Evolutionary conservation across 2,329 filamentous ascomycete genomes (phyloP), one percentile per base, ranked within the genome.

Genomic region (Pestalotiopsis sp.): DNA sequence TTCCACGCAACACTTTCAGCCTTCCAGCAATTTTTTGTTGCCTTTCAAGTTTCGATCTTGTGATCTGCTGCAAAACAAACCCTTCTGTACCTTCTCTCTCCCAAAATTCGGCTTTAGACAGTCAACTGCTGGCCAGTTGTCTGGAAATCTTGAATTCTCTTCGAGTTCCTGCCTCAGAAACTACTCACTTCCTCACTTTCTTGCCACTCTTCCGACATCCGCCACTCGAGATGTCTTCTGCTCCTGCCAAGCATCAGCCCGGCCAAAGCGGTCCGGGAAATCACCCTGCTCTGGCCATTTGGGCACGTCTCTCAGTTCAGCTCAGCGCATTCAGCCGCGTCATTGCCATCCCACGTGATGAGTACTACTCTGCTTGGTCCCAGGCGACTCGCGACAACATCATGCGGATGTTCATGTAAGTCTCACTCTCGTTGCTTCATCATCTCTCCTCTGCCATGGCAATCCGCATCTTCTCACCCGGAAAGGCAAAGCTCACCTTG

Each of bases 361-460:
- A 36, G 9, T 67, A 52, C 27, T 7, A 52, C 27, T 7, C 39
- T 52, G 36, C 13, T 12, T 67, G 58, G 65, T 31, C 38, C 27
- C 20, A 38, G 3, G 20, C 57, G 38, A 52, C 39, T 5, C 36
- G 31, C 12, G 17, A 20, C 12, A 12, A 20, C 39, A 31, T 67
- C 38, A 12, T 57, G 13, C 39, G 49, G 36, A 49, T 52, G 14
- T 62, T 52, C 55, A 67, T 63, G 65, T 67, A 63, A 63, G 65
- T 67, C 11, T 41, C 14, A 25, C 14, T 66, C 13, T 59, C 45
- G 7, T 41, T 27, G 36, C n/a, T 38, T 9, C 23, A 7, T 38
- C 23, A 4, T n/a, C 14, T 58, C 58, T 2, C n/a, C 17, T 20
- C 11, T 45, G 4, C 62, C 11, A 55, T 23, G n/a, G 4, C 39